Evolutionary conservation across 1,139 yeast genomes (phyloP).

Genomic region (Pichia sorboxylosa): DNA sequence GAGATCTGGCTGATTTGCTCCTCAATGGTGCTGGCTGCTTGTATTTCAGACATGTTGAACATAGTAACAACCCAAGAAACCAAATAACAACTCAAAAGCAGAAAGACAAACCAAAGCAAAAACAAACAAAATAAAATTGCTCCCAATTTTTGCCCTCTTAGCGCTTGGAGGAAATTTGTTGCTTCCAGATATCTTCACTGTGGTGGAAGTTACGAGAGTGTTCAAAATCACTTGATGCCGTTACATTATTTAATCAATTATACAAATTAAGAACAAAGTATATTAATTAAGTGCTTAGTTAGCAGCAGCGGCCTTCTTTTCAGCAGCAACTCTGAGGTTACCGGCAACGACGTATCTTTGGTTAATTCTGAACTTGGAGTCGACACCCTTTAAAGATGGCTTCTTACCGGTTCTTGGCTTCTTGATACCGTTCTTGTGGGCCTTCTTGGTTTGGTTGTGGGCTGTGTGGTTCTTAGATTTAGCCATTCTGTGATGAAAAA

Average conservation of each 20-base stretch:
- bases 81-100: background rate
- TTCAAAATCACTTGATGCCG: background rate
- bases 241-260: background rate
- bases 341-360: slow-evolving; percentile 99
- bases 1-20: too few species aligned
- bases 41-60: too few species aligned
- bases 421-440: slow-evolving; percentile 99
- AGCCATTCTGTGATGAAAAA: slow-evolving; percentile 58
- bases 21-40: too few species aligned
- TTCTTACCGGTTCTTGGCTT: slow-evolving; percentile 97
- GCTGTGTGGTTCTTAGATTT: slow-evolving; percentile 99
- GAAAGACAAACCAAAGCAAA: background rate
- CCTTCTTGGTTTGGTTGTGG: slow-evolving; percentile 99
- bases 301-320: slow-evolving; percentile 22
- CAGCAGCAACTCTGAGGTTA: slow-evolving; percentile 88
- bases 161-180: too few species aligned
- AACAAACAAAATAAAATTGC: too few species aligned
- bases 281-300: slow-evolving; percentile 7
- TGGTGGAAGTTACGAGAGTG: background rate
- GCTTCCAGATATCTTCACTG: too few species aligned
- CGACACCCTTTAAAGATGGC: slow-evolving; percentile 98
- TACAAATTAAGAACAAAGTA: background rate
- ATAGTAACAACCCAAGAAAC: too few species aligned
- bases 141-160: too few species aligned
- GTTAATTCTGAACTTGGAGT: slow-evolving; percentile 98